A percentile compares a stretch with the other conserved stretches of the same genome.
Conservation (phyloP, 2,329 filamentous ascomycete genomes). For the Colletotrichum shisoi region DNA sequence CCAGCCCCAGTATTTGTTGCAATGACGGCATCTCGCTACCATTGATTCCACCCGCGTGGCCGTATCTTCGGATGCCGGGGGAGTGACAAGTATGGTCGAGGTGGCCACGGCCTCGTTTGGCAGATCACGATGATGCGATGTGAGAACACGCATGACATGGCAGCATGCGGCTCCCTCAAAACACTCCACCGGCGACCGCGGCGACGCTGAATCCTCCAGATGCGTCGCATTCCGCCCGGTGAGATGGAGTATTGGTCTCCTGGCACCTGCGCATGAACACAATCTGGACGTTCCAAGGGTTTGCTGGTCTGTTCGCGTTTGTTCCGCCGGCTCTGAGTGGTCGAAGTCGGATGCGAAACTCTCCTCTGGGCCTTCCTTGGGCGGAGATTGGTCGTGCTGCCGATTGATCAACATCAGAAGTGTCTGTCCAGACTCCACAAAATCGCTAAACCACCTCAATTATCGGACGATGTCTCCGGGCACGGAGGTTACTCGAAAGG, state of each 20-base stretch:
- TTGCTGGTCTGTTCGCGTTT: conserved; percentile 26
- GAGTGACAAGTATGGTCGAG: background rate
- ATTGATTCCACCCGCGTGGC: background rate
- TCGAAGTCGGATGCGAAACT: conserved; percentile 27
- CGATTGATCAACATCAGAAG: conserved; percentile 36
- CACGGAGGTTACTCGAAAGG: conserved; percentile 17
- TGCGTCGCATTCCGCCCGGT: conserved; percentile 4
- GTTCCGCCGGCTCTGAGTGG: conserved; percentile 16
- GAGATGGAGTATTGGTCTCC: background rate
- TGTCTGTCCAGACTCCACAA: conserved; percentile 28
- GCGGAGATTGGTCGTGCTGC: conserved; percentile 9
- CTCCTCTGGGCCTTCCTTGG: conserved; percentile 13
- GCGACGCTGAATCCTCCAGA: conserved; percentile 27
- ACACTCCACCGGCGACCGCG: conserved; percentile 21
- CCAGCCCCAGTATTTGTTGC: background rate
- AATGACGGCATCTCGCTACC: conserved; percentile 25
- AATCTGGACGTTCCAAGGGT: conserved; percentile 20
- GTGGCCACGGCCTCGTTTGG: background rate
- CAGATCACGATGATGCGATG: conserved; percentile 20
- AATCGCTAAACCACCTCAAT: conserved; percentile 21
- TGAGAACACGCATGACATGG: conserved; percentile 10
- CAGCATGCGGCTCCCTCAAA: conserved; percentile 32
- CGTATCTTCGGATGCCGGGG: background rate
- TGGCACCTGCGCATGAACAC: conserved; percentile 31
- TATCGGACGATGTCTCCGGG: conserved; percentile 35